Conservation (phyloP, 768 basidiomycete species). For the Trametes meyenii region DNA sequence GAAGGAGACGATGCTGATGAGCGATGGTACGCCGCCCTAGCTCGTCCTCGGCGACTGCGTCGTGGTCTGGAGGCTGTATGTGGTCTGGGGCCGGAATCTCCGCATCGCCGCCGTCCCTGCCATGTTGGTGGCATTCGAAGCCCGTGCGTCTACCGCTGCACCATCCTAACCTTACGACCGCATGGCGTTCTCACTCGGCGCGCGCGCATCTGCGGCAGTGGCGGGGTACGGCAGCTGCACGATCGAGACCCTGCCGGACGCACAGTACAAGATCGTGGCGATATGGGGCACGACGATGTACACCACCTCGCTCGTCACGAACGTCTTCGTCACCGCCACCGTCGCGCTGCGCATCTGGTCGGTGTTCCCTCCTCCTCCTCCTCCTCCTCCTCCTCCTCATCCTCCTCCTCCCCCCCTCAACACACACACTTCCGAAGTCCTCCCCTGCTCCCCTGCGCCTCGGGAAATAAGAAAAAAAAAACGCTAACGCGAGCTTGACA, state of each 20-base stretch:
- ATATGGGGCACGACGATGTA: slow-evolving; percentile 13
- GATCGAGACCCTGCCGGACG: not conserved
- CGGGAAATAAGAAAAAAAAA: not conserved
- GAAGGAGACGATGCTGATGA: not conserved
- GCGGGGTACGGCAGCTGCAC: not conserved
- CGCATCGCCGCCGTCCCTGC: slow-evolving; percentile 3
- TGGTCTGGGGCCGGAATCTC: slow-evolving; percentile 9
- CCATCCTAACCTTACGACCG: too few relatives aligned
- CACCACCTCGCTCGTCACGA: slow-evolving; percentile 14
- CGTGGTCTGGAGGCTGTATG: slow-evolving; percentile 15
- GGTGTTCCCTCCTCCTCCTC: not conserved
- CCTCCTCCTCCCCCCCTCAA: too few relatives aligned
- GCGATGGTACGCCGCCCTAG: not conserved
- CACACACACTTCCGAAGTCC: too few relatives aligned
- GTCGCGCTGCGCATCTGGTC: slow-evolving; percentile 21
- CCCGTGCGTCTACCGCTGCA: not conserved
- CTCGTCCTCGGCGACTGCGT: slow-evolving; percentile 14
- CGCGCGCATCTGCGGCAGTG: not conserved
- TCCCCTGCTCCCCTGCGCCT: too few relatives aligned
- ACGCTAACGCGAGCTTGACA: not conserved
- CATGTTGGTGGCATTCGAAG: slow-evolving; percentile 1
- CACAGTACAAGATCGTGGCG: not conserved
- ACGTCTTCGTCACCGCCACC: slow-evolving; percentile 16
- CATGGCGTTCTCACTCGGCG: not conserved
- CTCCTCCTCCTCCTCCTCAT: too few relatives aligned